Evolutionary conservation across 2,329 filamentous ascomycete genomes (phyloP), one percentile per base, ranked within the genome.

Genomic region (Stemphylium lycopersici): DNA sequence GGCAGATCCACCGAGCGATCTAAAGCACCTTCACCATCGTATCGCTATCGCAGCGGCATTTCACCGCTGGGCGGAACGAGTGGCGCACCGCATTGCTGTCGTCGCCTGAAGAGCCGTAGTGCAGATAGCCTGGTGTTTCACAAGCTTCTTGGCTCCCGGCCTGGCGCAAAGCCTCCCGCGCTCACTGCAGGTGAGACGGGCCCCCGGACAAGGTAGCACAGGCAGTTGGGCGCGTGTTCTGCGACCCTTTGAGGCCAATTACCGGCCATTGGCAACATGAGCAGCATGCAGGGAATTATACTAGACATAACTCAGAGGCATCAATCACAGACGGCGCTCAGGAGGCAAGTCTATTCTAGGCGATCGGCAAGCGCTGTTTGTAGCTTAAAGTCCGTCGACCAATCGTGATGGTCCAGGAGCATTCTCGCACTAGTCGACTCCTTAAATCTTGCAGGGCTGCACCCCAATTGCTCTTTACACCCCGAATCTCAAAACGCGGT

Each of bases 401-500:
- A 61, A 61, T 61, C 8, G 42, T 46, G n/a, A 38, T 29, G 24
- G 10, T 7, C 43, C 48, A 41, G 40, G 51, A 48, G 53, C 50
- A 59, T 55, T 52, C 45, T 22, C 34, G 59, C 56, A 62, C 56
- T 62, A 62, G 52, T 40, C 52, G 41, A 53, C 59, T 62, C 59
- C 59, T 62, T 62, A 62, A 55, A 62, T 61, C 52, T 57, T 59
- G 55, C 43, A 55, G 45, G 53, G 51, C 66, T 69, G 61, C 58
- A 64, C 56, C 53, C 52, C 60, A 56, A 54, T 52, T 56, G 60
- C 58, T 57, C 62, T 66, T 59, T 62, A 67, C 61, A 18, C 57
- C 55, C 53, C 52, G 59, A 55, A 36, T 63, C 66, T 62, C 54
- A 63, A 67, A 66, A 66, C 65, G 55, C 63, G 52, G 48, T 56